These are phyloP conservation scores for Yamadazyma jaroonii DNA, from an alignment of 1,139 yeast genomes.

Conservation along the genomic window DNA sequence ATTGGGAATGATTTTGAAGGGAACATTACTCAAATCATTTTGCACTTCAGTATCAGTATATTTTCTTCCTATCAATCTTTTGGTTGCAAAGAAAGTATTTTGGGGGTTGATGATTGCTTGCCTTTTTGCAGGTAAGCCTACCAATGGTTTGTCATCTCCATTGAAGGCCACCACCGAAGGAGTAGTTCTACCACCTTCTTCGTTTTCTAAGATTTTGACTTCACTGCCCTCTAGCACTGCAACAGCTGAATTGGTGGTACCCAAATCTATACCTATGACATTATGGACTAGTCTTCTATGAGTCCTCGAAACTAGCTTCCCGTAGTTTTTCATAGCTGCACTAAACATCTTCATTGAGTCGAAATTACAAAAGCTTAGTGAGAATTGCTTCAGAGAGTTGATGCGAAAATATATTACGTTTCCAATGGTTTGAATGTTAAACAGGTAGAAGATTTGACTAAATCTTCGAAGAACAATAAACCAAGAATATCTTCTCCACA, in stretches of 20 bases:
- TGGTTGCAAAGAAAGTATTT: conserved; percentile 73
- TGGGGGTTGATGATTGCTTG: conserved; percentile 64
- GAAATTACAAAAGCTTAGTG: neutral
- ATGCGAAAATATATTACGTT: conserved; percentile 2
- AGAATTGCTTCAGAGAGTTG: neutral
- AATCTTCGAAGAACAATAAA: conserved; percentile 5
- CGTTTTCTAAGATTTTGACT: conserved; percentile 62
- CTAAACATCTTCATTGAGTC: neutral
- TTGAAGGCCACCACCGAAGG: conserved; percentile 68
- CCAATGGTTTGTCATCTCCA: conserved; percentile 31
- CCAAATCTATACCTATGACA: conserved; percentile 75
- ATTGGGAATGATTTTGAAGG: conserved; percentile 53
- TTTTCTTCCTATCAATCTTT: conserved; percentile 68
- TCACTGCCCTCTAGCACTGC: conserved; percentile 56
- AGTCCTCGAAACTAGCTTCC: neutral
- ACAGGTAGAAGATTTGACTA: neutral
- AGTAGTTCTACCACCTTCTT: conserved; percentile 66
- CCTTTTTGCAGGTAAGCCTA: conserved; percentile 65
- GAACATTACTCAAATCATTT: conserved; percentile 51
- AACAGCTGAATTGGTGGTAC: conserved; percentile 82
- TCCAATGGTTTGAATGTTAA: conserved; percentile 3
- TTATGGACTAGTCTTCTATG: conserved; percentile 7
- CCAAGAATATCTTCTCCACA: conserved; percentile 14
- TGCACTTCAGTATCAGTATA: conserved; percentile 64
- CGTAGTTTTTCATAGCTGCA: neutral